Percentiles rank a stretch among this genome's conserved stretches.
These are phyloP conservation scores for Chrysosporium queenslandicum DNA, from an alignment of 2,329 filamentous ascomycete species.

Conservation along the genomic window DNA sequence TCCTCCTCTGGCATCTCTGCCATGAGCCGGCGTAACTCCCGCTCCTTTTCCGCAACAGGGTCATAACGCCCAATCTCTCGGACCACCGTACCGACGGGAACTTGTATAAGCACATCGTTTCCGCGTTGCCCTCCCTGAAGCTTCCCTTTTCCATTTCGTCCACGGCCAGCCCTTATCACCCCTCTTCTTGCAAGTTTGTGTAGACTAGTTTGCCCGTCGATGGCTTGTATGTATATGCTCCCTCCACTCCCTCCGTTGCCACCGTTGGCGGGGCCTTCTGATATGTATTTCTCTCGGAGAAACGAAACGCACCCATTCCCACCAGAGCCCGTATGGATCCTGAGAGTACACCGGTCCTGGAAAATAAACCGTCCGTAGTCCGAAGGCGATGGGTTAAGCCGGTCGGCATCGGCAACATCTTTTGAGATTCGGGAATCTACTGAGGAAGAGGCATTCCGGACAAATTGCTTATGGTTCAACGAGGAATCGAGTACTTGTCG, in stretches of 20 bases:
- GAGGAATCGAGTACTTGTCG: slow-evolving; percentile 15
- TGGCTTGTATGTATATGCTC: slow-evolving; percentile 87
- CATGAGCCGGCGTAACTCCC: slow-evolving; percentile 16
- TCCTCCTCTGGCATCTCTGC: slow-evolving; percentile 26
- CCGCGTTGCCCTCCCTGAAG: slow-evolving; percentile 60
- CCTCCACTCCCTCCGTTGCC: slow-evolving; percentile 89
- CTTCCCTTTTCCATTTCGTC: slow-evolving; percentile 41
- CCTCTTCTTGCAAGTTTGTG: slow-evolving; percentile 78
- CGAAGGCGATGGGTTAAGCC: slow-evolving; percentile 70
- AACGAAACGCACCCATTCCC: slow-evolving; percentile 94
- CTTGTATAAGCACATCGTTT: slow-evolving; percentile 76
- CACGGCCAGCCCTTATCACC: slow-evolving; percentile 43
- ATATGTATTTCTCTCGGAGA: slow-evolving; percentile 77
- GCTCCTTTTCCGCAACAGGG: slow-evolving; percentile 59
- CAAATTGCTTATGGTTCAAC: slow-evolving; percentile 11
- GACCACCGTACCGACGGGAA: slow-evolving; percentile 86
- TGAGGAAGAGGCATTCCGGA: slow-evolving; percentile 4
- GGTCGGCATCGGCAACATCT: slow-evolving; percentile 31
- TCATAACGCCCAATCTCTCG: slow-evolving; percentile 71
- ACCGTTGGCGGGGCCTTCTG: slow-evolving; percentile 83
- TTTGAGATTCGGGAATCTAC: neutral
- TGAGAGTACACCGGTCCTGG: slow-evolving; percentile 72
- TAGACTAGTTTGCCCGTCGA: slow-evolving; percentile 80
- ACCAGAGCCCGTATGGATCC: slow-evolving; percentile 66
- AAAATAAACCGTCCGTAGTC: slow-evolving; percentile 79